These are phyloP conservation scores for Pedinophyceae sp. DNA, from an alignment of 139 green algal genomes.

Conservation along the genomic window DNA sequence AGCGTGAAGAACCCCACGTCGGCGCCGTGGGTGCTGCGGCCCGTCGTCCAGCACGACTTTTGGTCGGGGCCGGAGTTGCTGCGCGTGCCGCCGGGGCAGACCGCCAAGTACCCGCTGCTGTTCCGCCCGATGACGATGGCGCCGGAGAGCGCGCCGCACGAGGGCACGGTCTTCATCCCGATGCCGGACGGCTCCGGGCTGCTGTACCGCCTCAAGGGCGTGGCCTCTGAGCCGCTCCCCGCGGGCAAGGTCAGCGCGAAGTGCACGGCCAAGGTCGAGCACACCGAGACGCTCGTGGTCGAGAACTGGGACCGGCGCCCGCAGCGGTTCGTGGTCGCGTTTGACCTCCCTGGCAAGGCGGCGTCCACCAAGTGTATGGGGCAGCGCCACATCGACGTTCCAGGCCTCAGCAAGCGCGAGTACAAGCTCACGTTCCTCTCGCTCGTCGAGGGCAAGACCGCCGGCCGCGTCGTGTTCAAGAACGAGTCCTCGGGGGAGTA, in stretches of 20 bases:
- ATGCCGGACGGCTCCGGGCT: conserved; percentile 55
- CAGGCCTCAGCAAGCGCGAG: conserved; percentile 34
- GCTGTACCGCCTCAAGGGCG: conserved; percentile 38
- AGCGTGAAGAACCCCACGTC: conserved; percentile 35
- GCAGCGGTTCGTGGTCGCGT: conserved; percentile 49
- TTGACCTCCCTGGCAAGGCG: conserved; percentile 19
- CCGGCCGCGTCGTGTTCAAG: conserved; percentile 46
- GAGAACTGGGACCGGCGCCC: conserved; percentile 55
- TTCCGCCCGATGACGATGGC: conserved; percentile 54
- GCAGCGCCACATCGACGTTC: conserved; percentile 53
- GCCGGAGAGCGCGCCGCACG: conserved; percentile 25
- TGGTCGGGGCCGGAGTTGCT: conserved; percentile 50
- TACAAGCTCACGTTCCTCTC: conserved; percentile 40
- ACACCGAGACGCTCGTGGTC: conserved; percentile 38
- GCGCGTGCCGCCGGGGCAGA: conserved; percentile 20
- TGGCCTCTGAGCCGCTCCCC: conserved; percentile 24
- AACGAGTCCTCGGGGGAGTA: conserved; percentile 57
- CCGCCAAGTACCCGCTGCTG: conserved; percentile 39
- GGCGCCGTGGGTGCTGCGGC: conserved; percentile 38
- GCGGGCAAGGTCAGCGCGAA: conserved; percentile 23
- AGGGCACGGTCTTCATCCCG: conserved; percentile 60
- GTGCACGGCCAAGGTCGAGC: conserved; percentile 32
- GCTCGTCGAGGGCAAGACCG: conserved; percentile 27
- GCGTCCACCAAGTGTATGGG: no score
- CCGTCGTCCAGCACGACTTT: conserved; percentile 41